These are phyloP conservation scores for Fusarium nanum DNA, from an alignment of 2,329 filamentous ascomycete species.

Conservation along the genomic window DNA sequence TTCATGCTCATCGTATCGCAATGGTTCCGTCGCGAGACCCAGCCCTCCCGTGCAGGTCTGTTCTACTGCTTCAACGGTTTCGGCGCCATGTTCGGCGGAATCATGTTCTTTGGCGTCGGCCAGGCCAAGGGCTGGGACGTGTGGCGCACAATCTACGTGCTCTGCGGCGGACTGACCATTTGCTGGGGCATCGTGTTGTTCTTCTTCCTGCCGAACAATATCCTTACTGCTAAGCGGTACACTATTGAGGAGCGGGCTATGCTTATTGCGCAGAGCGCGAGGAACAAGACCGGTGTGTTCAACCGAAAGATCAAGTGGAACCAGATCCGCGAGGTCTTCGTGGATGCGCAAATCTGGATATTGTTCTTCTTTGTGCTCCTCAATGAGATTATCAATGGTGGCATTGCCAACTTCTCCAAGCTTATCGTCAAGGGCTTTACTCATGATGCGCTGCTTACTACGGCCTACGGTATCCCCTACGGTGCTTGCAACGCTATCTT, in stretches of 20 bases:
- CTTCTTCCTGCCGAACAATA: conserved; percentile 60
- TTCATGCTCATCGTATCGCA: conserved; percentile 64
- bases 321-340: conserved; percentile 61
- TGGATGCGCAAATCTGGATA: conserved; percentile 64
- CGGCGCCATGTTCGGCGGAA: conserved; percentile 57
- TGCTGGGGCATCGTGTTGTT: conserved; percentile 60
- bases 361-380: conserved; percentile 65
- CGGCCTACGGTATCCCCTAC: conserved; percentile 64
- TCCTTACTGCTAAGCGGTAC: conserved; percentile 51
- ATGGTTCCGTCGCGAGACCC: conserved; percentile 61
- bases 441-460: conserved; percentile 53
- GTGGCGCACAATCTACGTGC: conserved; percentile 66
- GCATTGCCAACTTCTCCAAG: conserved; percentile 68
- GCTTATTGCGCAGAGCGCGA: conserved; percentile 71
- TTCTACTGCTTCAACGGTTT: conserved; percentile 59
- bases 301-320: conserved; percentile 61
- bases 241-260: conserved; percentile 51
- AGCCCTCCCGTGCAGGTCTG: conserved; percentile 59
- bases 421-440: conserved; percentile 62
- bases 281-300: conserved; percentile 60
- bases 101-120: conserved; percentile 65
- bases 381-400: conserved; percentile 66
- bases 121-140: conserved; percentile 59
- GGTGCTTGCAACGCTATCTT: conserved; percentile 66
- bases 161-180: conserved; percentile 61